phyloP scores from a whole-genome alignment of 257 asterid species.

The Haberlea rhodopensis region DNA sequence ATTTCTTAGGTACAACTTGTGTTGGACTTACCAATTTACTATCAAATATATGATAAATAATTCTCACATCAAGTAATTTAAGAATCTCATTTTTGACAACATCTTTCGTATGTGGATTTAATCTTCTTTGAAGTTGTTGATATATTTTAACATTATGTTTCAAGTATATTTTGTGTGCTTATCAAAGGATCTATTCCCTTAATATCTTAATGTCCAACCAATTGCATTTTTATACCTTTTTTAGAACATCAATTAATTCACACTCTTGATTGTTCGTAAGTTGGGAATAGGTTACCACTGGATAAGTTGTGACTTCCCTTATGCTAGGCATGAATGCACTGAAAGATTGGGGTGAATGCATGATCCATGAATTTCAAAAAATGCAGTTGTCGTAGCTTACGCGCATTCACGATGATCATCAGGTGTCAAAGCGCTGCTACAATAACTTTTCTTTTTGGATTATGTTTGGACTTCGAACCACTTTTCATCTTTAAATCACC shows the following conservation, averaged over 20 bases:
- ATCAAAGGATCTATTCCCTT: not conserved
- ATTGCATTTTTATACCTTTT: not conserved
- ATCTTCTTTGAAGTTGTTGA: not conserved
- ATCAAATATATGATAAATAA: slow-evolving; percentile 13
- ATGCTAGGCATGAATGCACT: too few relatives aligned
- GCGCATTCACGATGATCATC: slow-evolving; percentile 7
- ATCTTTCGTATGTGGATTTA: not conserved
- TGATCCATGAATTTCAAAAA: too few relatives aligned
- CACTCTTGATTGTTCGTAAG: too few relatives aligned
- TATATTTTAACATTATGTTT: not conserved
- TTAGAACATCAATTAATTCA: not conserved
- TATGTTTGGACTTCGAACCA: too few relatives aligned
- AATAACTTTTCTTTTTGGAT: too few relatives aligned
- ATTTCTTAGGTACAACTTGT: slow-evolving; percentile 8
- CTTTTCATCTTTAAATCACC: too few relatives aligned
- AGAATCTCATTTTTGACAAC: slow-evolving; percentile 3
- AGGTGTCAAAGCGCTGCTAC: too few relatives aligned
- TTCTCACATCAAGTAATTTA: not conserved
- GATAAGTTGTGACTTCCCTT: too few relatives aligned
- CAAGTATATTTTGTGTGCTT: not conserved
- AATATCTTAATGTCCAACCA: not conserved
- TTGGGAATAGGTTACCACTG: too few relatives aligned
- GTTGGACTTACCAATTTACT: slow-evolving; percentile 10
- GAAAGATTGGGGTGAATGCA: too few relatives aligned
- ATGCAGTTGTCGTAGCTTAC: slow-evolving; percentile 7